A percentile compares a stretch with the other conserved stretches of the same genome.
These are phyloP conservation scores for Gloeopeniophorella convolvens DNA, from an alignment of 768 basidiomycete genomes.

Conservation along the genomic window DNA sequence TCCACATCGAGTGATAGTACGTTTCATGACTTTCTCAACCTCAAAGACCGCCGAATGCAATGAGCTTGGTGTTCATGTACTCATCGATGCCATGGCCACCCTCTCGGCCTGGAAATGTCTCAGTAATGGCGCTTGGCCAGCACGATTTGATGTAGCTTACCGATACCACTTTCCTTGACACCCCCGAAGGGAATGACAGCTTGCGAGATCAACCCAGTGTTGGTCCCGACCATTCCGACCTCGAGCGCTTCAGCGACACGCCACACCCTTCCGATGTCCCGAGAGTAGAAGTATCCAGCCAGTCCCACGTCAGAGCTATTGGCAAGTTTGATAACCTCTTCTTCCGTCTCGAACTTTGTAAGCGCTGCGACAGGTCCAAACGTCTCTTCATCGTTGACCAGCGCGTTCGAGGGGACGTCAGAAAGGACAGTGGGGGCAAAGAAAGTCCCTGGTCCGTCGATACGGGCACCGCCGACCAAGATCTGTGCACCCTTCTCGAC, in stretches of 20 bases:
- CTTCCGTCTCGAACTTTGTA: constrained; percentile 88
- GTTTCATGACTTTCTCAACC: no score
- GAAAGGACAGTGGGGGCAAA: constrained; percentile 84
- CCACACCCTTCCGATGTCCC: constrained; percentile 86
- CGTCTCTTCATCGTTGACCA: constrained; percentile 79
- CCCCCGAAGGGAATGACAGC: constrained; percentile 86
- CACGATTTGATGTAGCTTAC: constrained; percentile 29
- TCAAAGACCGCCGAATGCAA: constrained; percentile 69
- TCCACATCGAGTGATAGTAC: no score
- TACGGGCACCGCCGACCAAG: constrained; percentile 78
- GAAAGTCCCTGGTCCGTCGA: constrained; percentile 56
- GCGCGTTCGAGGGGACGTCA: constrained; percentile 67
- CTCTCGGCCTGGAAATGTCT: constrained; percentile 51
- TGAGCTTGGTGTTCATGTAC: constrained; percentile 77
- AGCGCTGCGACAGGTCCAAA: constrained; percentile 91
- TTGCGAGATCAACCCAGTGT: constrained; percentile 75
- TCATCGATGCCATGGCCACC: constrained; percentile 89
- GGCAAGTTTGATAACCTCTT: constrained; percentile 81
- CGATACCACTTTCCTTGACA: constrained; percentile 80
- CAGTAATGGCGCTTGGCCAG: background rate
- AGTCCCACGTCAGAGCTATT: constrained; percentile 81
- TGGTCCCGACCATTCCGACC: constrained; percentile 87
- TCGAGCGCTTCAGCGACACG: constrained; percentile 92
- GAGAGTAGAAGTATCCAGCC: constrained; percentile 89
- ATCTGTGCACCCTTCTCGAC: constrained; percentile 79